These are phyloP conservation scores for Calamus simplicifolius DNA, from an alignment of 176 grass and related monocot genomes.

Conservation along the genomic window DNA sequence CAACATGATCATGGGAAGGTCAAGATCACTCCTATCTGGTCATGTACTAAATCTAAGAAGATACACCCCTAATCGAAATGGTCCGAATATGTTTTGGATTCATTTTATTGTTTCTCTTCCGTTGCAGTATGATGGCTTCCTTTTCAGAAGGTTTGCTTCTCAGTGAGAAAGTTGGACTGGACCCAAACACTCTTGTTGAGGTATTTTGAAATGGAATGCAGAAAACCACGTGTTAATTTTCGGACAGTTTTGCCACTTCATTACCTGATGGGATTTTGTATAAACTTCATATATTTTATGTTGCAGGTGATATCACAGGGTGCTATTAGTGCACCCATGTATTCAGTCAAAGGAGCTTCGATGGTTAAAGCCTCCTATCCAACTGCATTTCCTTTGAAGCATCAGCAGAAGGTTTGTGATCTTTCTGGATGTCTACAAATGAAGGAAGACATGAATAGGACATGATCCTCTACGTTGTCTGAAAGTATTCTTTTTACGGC, in stretches of 20 bases:
- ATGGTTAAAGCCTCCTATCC: constrained; percentile 89
- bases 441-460: background rate
- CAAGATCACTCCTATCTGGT: constrained; percentile 9
- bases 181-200: constrained; percentile 74
- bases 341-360: constrained; percentile 74
- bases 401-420: constrained; percentile 82
- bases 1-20: constrained; percentile 95
- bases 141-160: constrained; percentile 83
- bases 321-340: constrained; percentile 60
- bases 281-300: no score
- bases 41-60: background rate
- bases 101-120: constrained; percentile 19
- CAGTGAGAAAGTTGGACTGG: constrained; percentile 66
- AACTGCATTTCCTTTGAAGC: constrained; percentile 87
- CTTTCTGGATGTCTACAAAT: background rate
- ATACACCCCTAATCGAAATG: no score
- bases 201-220: constrained; percentile 25
- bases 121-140: constrained; percentile 90
- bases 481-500: constrained; percentile 15
- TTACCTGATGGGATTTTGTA: no score
- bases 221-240: background rate
- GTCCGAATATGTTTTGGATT: no score
- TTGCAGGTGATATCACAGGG: constrained; percentile 41
- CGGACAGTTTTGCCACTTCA: no score
- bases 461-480: background rate